phyloP scores from a whole-genome alignment of 495 filamentous ascomycete species.

The Lophiostoma macrostomum region DNA sequence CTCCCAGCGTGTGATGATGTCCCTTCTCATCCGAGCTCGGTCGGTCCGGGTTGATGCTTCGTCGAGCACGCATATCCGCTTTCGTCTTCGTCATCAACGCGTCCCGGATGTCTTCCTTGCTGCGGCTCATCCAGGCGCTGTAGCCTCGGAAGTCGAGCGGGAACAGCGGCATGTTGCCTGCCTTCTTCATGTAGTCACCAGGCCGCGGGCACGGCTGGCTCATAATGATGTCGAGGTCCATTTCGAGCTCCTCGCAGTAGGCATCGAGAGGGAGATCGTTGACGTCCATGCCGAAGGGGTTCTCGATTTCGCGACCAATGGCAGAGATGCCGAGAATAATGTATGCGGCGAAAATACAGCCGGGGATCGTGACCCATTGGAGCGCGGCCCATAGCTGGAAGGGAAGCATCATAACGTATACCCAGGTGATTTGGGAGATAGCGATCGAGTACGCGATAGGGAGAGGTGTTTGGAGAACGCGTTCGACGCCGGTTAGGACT shows the following conservation, averaged over 20 bases:
- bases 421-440: conserved; percentile 85
- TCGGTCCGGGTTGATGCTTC: conserved; percentile 14
- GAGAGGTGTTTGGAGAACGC: conserved; percentile 80
- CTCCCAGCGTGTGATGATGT: no score
- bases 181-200: conserved; percentile 55
- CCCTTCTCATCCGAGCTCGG: conserved; percentile 15
- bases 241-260: conserved; percentile 70
- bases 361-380: conserved; percentile 80
- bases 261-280: conserved; percentile 81
- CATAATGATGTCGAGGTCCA: conserved; percentile 73
- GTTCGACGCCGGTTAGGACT: conserved; percentile 69
- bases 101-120: conserved; percentile 57
- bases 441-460: conserved; percentile 84
- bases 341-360: conserved; percentile 70
- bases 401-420: conserved; percentile 78
- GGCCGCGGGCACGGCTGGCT: conserved; percentile 53
- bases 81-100: conserved; percentile 44
- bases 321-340: conserved; percentile 80
- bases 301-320: conserved; percentile 73
- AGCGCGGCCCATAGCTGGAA: conserved; percentile 72
- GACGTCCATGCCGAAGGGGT: conserved; percentile 88
- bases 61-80: conserved; percentile 25
- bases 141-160: conserved; percentile 61
- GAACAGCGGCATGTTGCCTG: conserved; percentile 65
- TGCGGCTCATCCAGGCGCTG: conserved; percentile 59